Evolutionary conservation across 1,284 basidiomycete genomes (phyloP), one percentile per base, ranked within the genome.

Genomic region (Volvariella surrecta): DNA sequence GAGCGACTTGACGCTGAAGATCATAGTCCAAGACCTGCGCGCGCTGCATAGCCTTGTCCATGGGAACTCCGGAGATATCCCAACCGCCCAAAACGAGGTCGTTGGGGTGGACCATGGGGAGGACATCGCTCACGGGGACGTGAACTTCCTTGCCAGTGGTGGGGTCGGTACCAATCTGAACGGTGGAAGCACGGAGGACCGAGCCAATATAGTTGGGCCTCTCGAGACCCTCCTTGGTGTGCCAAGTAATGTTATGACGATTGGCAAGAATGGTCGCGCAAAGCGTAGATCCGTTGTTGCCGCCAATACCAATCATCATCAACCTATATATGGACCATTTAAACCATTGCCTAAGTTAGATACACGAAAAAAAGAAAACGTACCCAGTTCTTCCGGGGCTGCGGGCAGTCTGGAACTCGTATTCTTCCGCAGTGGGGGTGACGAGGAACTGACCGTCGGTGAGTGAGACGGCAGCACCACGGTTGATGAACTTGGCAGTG

Each of bases 51-150:
- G 96, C 92, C 65, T 86, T 76, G 66, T 97, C 93, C 69, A 99
- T 76, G 43, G 81, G 66, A 37, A 83, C 45, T 44, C 82, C 77
- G 40, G 91, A 96, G 58, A 99, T 98, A 61, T 99, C 95, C 96
- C 95, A 99, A 24, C 95, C 96, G 46, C 93, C 90, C 53, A 98
- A 77, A 51, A 98, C 92, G 58, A 99, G 83, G 67, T 99, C 96
- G 64, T 97, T 95, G 52, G 95, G 95, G 71, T 98, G 94, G 45
- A 97, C 93, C 90, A 96, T 97, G 47, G 95, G 95, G 40, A 98
- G 76, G 53, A 98, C 82, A 58, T 96, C 93, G 35, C 83, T 89
- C 62, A 98, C 73, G 37, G 95, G 95, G 50, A 97, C 85, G 61
- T 94, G 78, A 52, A 98, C 81, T 58, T 98, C 94, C 70, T 93